A percentile compares a stretch with the other conserved stretches of the same genome.
phyloP scores from a whole-genome alignment of 352 stramenopile genomes.

The Saprolegnia diclina region DNA sequence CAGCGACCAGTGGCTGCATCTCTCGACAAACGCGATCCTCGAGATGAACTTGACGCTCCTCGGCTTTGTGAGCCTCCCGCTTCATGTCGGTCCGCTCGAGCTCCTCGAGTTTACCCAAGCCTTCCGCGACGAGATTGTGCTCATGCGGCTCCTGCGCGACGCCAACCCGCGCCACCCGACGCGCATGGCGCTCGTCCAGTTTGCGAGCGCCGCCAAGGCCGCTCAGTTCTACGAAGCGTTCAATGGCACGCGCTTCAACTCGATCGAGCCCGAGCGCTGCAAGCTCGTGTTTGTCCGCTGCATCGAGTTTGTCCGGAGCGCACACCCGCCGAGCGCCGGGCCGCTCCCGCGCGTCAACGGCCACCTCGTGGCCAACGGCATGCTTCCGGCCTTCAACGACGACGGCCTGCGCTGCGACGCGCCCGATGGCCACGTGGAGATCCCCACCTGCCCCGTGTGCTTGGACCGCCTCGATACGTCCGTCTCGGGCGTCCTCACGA shows the following conservation, averaged over 20 bases:
- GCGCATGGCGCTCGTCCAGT: slow-evolving; percentile 80
- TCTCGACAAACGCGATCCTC: slow-evolving; percentile 13
- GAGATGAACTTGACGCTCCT: slow-evolving; percentile 40
- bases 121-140: slow-evolving; percentile 64
- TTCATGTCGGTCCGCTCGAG: slow-evolving; percentile 80
- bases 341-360: slow-evolving; percentile 67
- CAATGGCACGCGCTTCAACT: slow-evolving; percentile 90
- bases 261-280: slow-evolving; percentile 85
- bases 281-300: slow-evolving; percentile 87
- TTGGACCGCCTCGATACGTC: slow-evolving; percentile 84
- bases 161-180: slow-evolving; percentile 62
- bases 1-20: neutral
- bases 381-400: slow-evolving; percentile 6
- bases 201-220: slow-evolving; percentile 63
- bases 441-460: slow-evolving; percentile 88
- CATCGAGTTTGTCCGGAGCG: slow-evolving; percentile 74
- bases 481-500: slow-evolving; percentile 91
- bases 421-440: slow-evolving; percentile 42
- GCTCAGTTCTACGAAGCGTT: slow-evolving; percentile 81
- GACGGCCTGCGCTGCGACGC: neutral
- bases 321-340: slow-evolving; percentile 16
- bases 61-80: slow-evolving; percentile 75
- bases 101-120: slow-evolving; percentile 76
- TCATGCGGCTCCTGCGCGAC: slow-evolving; percentile 78
- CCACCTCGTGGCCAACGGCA: slow-evolving; percentile 18